These are phyloP conservation scores for Linderniella brevidens DNA, from an alignment of 257 asterid species.

Conservation along the genomic window DNA sequence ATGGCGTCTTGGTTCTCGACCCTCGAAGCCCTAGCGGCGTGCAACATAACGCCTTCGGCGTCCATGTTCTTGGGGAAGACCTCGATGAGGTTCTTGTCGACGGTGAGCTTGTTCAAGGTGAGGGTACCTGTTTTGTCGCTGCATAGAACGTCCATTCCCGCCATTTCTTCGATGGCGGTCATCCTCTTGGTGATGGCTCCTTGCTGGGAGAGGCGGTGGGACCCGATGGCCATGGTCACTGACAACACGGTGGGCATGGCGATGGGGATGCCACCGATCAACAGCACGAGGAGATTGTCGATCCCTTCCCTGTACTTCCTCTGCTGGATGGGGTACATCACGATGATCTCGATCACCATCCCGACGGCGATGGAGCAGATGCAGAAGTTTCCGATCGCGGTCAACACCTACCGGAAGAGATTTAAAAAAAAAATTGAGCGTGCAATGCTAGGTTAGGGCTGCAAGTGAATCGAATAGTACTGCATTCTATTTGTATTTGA, in stretches of 20 bases:
- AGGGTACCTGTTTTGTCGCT: conserved; percentile 92
- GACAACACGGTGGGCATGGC: conserved; percentile 95
- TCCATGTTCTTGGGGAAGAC: conserved; percentile 30
- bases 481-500: no score
- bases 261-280: conserved; percentile 87
- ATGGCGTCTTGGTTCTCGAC: conserved; percentile 42
- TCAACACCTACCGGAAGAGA: conserved; percentile 13
- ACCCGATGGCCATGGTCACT: conserved; percentile 95
- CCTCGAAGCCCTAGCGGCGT: conserved; percentile 35
- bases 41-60: conserved; percentile 19
- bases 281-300: conserved; percentile 69
- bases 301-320: conserved; percentile 71
- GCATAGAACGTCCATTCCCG: conserved; percentile 92
- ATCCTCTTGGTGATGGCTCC: conserved; percentile 96
- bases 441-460: no score
- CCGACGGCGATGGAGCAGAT: conserved; percentile 77
- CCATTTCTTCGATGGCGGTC: conserved; percentile 99
- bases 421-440: no score
- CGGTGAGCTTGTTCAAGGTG: conserved; percentile 82
- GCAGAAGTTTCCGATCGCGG: conserved; percentile 86
- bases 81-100: conserved; percentile 55
- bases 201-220: conserved; percentile 75
- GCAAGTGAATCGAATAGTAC: no score
- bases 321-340: conserved; percentile 68
- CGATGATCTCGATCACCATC: conserved; percentile 53